Evolutionary conservation across 2,329 filamentous ascomycete genomes (phyloP).

Genomic region (Beauveria scarabaeidicola): DNA sequence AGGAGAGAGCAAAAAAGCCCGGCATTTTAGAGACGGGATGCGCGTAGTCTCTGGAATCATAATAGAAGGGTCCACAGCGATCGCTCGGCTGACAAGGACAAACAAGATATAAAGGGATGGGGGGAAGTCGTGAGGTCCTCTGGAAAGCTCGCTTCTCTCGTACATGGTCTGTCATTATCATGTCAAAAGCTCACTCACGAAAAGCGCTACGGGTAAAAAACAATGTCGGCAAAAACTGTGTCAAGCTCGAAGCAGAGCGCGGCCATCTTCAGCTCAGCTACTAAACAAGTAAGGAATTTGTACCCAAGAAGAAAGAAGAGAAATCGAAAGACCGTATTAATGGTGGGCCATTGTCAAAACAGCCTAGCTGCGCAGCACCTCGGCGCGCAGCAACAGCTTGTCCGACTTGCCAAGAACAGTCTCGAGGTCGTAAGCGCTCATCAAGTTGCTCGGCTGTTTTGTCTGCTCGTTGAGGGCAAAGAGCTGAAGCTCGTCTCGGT

Average conservation of each 20-base stretch:
- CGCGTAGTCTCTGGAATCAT: not conserved
- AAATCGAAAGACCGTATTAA: not conserved
- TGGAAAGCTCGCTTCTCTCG: not conserved
- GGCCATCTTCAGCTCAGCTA: not conserved
- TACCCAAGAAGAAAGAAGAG: constrained; percentile 12
- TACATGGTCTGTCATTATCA: not conserved
- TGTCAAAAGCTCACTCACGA: not conserved
- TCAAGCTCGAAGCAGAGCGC: not conserved
- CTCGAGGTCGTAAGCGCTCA: constrained; percentile 74
- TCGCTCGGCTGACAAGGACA: constrained; percentile 1
- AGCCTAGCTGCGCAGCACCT: constrained; percentile 23
- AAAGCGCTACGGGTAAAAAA: not conserved
- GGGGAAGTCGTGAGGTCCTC: not conserved
- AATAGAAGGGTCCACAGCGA: constrained; percentile 2
- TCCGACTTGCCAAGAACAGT: constrained; percentile 74
- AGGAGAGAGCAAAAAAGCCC: not conserved
- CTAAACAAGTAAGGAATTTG: not conserved
- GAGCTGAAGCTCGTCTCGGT: constrained; percentile 63
- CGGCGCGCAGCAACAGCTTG: constrained; percentile 73
- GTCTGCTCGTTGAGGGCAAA: constrained; percentile 81
- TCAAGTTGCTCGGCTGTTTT: constrained; percentile 63
- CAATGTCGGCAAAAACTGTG: not conserved
- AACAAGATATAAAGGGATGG: not conserved
- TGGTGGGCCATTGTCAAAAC: not conserved
- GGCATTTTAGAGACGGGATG: not conserved